Percentiles rank a stretch among this genome's conserved stretches.
phyloP scores from a whole-genome alignment of 2,329 filamentous ascomycete genomes.

The Lachnellula hyalina region DNA sequence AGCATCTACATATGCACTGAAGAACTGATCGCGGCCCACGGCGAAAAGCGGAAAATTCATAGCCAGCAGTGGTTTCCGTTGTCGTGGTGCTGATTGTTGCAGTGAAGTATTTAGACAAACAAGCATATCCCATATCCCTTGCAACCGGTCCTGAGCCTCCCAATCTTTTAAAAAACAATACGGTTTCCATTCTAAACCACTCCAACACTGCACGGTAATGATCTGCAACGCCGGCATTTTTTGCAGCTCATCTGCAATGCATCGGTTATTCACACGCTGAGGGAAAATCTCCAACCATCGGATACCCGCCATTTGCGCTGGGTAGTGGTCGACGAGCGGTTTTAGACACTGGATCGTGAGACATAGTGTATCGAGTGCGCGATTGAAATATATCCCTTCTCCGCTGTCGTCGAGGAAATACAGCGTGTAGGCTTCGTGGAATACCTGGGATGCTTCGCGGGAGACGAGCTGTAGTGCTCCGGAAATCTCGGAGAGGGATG shows the following conservation, averaged over 20 bases:
- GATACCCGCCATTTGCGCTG: neutral
- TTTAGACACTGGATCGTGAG: neutral
- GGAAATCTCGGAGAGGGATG: neutral
- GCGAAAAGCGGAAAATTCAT: no score
- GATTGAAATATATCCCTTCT: slow-evolving; percentile 11
- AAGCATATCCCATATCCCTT: no score
- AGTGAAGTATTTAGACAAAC: no score
- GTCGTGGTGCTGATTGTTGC: no score
- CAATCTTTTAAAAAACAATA: no score
- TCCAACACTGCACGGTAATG: no score
- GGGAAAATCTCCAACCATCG: neutral
- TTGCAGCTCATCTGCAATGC: neutral
- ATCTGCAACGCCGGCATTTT: neutral
- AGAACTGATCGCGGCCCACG: no score
- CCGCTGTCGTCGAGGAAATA: neutral
- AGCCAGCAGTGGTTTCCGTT: no score
- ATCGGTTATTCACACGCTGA: neutral
- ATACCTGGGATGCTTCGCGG: slow-evolving; percentile 7
- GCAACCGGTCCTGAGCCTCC: no score
- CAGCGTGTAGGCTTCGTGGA: neutral
- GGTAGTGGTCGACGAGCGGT: neutral
- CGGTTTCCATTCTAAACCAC: no score
- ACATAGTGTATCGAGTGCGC: slow-evolving; percentile 1
- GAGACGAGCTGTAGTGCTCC: slow-evolving; percentile 9
- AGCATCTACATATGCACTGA: no score